Evolutionary conservation across 2,329 filamentous ascomycete genomes (phyloP).

Genomic region (Alternaria ventricosa): DNA sequence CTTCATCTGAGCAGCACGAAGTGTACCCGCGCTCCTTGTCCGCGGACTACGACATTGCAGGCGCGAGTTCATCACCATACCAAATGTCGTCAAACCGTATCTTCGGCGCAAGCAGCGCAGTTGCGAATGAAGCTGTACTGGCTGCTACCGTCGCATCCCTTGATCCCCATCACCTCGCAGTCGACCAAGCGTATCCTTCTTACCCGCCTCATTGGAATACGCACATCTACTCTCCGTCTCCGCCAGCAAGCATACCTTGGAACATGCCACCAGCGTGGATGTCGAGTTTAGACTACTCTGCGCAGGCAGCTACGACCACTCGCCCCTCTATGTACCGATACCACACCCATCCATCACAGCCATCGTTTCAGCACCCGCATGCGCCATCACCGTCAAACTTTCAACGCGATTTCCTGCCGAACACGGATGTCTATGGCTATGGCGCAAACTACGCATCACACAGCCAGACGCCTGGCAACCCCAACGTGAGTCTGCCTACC

Average conservation of each 20-base stretch:
- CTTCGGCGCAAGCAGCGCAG: slow-evolving; percentile 15
- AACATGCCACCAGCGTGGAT: slow-evolving; percentile 28
- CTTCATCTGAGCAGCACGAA: slow-evolving; percentile 20
- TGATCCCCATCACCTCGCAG: slow-evolving; percentile 14
- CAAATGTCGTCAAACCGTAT: slow-evolving; percentile 16
- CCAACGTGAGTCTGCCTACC: slow-evolving; percentile 27
- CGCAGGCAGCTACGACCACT: slow-evolving; percentile 7
- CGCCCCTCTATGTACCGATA: slow-evolving; percentile 22
- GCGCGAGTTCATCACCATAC: slow-evolving; percentile 11
- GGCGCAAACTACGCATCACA: slow-evolving; percentile 11
- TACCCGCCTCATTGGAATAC: slow-evolving; percentile 25
- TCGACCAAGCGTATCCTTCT: slow-evolving; percentile 18
- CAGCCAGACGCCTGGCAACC: slow-evolving; percentile 15
- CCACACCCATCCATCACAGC: slow-evolving; percentile 14
- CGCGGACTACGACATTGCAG: slow-evolving; percentile 17
- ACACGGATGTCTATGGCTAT: slow-evolving; percentile 19
- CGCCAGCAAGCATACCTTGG: slow-evolving; percentile 25
- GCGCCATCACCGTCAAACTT: slow-evolving; percentile 20
- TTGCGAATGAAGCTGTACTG: slow-evolving; percentile 14
- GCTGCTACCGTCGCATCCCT: slow-evolving; percentile 16
- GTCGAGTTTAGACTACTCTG: slow-evolving; percentile 14
- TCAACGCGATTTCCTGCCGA: slow-evolving; percentile 11
- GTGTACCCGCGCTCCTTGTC: slow-evolving; percentile 25
- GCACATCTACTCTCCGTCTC: slow-evolving; percentile 20
- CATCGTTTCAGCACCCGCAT: slow-evolving; percentile 19